Evolutionary conservation across 306 rosid species (phyloP).

Genomic region (Gillenia trifoliata): DNA sequence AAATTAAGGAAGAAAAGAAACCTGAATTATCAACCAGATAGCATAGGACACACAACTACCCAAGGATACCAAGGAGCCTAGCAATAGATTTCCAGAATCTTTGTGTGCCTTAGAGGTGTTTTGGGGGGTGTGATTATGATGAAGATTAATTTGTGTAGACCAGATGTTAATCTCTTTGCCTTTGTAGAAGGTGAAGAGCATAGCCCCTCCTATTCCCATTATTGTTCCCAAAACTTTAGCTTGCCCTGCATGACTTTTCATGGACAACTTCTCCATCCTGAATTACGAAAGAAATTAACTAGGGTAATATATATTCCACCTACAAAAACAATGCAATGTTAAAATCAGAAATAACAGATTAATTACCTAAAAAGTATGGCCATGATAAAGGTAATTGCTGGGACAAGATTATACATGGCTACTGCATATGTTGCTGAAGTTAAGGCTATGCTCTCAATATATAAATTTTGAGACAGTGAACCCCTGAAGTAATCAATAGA

Average conservation of each 20-base stretch:
- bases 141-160: slow-evolving; percentile 21
- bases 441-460: slow-evolving; percentile 10
- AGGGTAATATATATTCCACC: too few species aligned
- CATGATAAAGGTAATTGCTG: slow-evolving; percentile 11
- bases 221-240: slow-evolving; percentile 11
- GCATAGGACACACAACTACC: slow-evolving; percentile 2
- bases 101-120: too few species aligned
- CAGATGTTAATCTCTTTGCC: slow-evolving; percentile 36
- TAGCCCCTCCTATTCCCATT: slow-evolving; percentile 51
- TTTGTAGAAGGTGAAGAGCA: slow-evolving; percentile 53
- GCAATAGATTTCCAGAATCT: too few species aligned
- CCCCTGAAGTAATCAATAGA: background rate
- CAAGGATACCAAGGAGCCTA: background rate
- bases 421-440: slow-evolving; percentile 13
- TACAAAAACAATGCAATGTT: too few species aligned
- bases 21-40: slow-evolving; percentile 37
- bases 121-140: too few species aligned
- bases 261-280: slow-evolving; percentile 12
- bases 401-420: slow-evolving; percentile 11
- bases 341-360: background rate
- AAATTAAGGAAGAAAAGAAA: too few species aligned
- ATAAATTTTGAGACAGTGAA: slow-evolving; percentile 4
- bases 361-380: slow-evolving; percentile 8
- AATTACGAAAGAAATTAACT: background rate
- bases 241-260: slow-evolving; percentile 1